A percentile compares a stretch with the other conserved stretches of the same genome.
Evolutionary conservation across 2,329 filamentous ascomycete genomes (phyloP).

Genomic region (Fusarium protoensiforme): DNA sequence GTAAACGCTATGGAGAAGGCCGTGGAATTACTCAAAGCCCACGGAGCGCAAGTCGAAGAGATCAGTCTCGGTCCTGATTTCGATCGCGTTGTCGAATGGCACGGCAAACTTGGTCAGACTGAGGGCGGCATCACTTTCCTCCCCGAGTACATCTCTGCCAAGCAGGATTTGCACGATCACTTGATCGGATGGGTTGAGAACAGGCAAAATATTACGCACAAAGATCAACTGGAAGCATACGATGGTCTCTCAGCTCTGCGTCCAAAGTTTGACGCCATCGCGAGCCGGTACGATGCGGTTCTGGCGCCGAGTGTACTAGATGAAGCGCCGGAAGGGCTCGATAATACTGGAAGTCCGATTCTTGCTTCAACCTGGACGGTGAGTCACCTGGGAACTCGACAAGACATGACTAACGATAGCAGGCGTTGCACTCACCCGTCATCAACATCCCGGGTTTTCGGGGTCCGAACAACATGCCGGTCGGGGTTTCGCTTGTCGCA

Average conservation of each 20-base stretch:
- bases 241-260: conserved; percentile 65
- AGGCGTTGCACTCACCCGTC: conserved; percentile 68
- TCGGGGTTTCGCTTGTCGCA: conserved; percentile 65
- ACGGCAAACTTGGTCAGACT: conserved; percentile 58
- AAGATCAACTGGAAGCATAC: conserved; percentile 61
- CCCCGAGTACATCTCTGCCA: conserved; percentile 61
- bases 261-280: conserved; percentile 65
- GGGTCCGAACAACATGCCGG: conserved; percentile 62
- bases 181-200: conserved; percentile 66
- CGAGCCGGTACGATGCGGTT: conserved; percentile 63
- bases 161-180: conserved; percentile 56
- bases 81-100: conserved; percentile 61
- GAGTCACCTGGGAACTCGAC: conserved; percentile 49
- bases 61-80: conserved; percentile 64
- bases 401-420: fast-evolving
- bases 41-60: conserved; percentile 68
- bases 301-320: conserved; percentile 69
- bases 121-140: conserved; percentile 67
- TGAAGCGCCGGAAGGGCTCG: conserved; percentile 65
- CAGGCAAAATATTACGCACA: conserved; percentile 52
- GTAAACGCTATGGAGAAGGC: conserved; percentile 55
- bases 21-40: conserved; percentile 49
- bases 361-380: conserved; percentile 67
- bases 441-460: conserved; percentile 72
- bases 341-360: conserved; percentile 64